phyloP scores from a whole-genome alignment of 768 basidiomycete genomes.

The Pseudohyphozyma bogoriensis region DNA sequence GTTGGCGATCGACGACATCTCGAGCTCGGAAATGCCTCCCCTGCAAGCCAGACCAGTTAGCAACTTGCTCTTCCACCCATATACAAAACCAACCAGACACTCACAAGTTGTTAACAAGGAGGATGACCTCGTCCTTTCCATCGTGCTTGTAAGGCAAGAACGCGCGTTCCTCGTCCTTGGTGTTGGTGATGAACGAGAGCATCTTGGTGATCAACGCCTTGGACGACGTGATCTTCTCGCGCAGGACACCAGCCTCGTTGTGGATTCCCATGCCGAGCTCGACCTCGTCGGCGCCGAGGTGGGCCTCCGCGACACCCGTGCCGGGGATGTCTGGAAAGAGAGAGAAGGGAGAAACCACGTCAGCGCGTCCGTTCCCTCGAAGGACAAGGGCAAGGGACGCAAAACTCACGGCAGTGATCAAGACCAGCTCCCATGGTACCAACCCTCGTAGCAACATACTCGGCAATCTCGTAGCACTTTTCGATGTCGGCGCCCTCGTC shows the following conservation, averaged over 20 bases:
- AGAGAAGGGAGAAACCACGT: background rate
- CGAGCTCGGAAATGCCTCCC: conserved; percentile 29
- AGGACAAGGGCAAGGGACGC: background rate
- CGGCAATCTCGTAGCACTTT: conserved; percentile 33
- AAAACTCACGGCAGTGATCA: conserved; percentile 36
- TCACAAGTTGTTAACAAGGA: conserved; percentile 40
- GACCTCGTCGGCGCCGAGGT: conserved; percentile 36
- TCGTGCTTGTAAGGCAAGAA: conserved; percentile 39
- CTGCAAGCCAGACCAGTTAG: too few relatives aligned
- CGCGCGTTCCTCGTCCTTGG: conserved; percentile 37
- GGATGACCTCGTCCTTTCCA: conserved; percentile 34
- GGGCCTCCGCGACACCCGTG: conserved; percentile 34
- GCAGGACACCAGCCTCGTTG: conserved; percentile 40
- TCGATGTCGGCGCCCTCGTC: conserved; percentile 35
- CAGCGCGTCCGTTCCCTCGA: too few relatives aligned
- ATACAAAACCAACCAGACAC: too few relatives aligned
- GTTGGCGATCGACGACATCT: conserved; percentile 27
- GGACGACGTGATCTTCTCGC: conserved; percentile 23
- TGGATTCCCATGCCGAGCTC: conserved; percentile 41
- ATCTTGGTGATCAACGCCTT: conserved; percentile 37
- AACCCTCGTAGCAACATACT: conserved; percentile 33
- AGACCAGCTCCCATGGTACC: conserved; percentile 40
- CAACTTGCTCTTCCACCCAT: too few relatives aligned
- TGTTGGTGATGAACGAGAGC: conserved; percentile 37
- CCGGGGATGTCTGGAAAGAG: conserved; percentile 35